Base-by-base conservation (phyloP, 1,284 basidiomycete genomes). In the Sutorius eximius region DNA sequence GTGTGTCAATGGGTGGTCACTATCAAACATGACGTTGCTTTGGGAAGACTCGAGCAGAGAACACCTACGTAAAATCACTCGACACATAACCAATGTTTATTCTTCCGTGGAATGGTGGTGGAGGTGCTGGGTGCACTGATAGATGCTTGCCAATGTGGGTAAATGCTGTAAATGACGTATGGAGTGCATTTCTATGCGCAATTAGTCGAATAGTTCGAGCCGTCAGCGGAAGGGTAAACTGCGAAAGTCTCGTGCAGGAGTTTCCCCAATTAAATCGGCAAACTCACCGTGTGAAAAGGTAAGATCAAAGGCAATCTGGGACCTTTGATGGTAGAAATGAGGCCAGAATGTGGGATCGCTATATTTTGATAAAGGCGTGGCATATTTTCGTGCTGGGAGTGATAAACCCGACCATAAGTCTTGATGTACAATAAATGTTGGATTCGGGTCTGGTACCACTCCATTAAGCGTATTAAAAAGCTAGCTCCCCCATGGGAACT, bases 1-100 rank as follows among this genome's bases (percentile, higher is more conserved):
- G 59, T 86, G 83, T 15, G 82, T 77, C 24, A 86, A 72, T 10
- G 83, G 84, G 59, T 86, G 84, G 57, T 86, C 82, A 57, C 78
- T 80, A 27, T 51, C 10, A 16, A 47, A 6, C 5, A 11, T 24
- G 36, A 37, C 12, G 51, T 50, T 34, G 41, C 38, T n/a, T 51
- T 40, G 24, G n/a, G 42, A 43, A 24, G 9, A 15, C 10, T 20
- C 16, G 12, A 42, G 22, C n/a, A 42, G 27, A 36, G 46, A 18
- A 8, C 15, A 65, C 72, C 22, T 55, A 79, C 78, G 75, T 80
- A 46, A 85, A 78, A 61, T 85, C 83, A 37, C 79, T 78, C 1
- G 83, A 83, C 32, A 86, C 72, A 64, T 86, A 86, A 20, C 81
- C 84, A 51, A 86, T 60, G 55, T 82, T 82, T 53, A 86, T 64